Percentiles rank a stretch among this genome's conserved stretches.
Evolutionary conservation across 192 early-diverging fungal species (phyloP).

Genomic region (Linderina pennispora): DNA sequence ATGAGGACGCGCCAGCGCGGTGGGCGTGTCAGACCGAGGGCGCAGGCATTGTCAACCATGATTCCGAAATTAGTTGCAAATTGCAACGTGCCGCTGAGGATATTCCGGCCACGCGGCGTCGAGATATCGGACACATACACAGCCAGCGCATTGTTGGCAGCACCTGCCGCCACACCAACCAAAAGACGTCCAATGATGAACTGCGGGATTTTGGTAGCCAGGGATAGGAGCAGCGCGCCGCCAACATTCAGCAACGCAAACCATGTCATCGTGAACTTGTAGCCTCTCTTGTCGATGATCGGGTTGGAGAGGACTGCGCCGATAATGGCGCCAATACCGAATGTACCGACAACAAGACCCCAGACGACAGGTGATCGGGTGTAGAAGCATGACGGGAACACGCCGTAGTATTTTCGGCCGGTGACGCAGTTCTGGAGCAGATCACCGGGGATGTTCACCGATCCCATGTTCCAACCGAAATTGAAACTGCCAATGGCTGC

Average conservation of each 20-base stretch:
- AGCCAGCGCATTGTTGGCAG: conserved; percentile 51
- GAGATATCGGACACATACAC: conserved; percentile 77
- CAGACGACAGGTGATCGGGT: conserved; percentile 42
- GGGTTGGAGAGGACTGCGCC: conserved; percentile 59
- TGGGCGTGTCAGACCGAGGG: conserved; percentile 50
- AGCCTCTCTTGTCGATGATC: conserved; percentile 52
- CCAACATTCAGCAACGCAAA: conserved; percentile 61
- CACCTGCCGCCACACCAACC: conserved; percentile 66
- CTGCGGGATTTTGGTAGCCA: conserved; percentile 56
- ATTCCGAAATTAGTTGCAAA: conserved; percentile 73
- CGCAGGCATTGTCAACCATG: conserved; percentile 61
- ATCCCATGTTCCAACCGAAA: conserved; percentile 50
- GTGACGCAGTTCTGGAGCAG: conserved; percentile 47
- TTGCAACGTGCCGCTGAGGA: conserved; percentile 68
- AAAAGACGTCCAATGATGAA: conserved; percentile 69
- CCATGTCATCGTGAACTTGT: conserved; percentile 59
- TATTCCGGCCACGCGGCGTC: conserved; percentile 59
- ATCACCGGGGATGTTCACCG: conserved; percentile 53
- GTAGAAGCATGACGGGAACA: conserved; percentile 37
- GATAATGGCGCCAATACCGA: conserved; percentile 56
- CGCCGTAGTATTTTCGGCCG: conserved; percentile 40
- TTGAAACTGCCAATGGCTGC: conserved; percentile 48
- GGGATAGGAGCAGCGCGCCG: conserved; percentile 56
- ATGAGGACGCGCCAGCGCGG: conserved; percentile 71
- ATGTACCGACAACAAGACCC: conserved; percentile 54